Base-by-base conservation (phyloP, 805 yeast species). In the Suhomyces sp. region DNA sequence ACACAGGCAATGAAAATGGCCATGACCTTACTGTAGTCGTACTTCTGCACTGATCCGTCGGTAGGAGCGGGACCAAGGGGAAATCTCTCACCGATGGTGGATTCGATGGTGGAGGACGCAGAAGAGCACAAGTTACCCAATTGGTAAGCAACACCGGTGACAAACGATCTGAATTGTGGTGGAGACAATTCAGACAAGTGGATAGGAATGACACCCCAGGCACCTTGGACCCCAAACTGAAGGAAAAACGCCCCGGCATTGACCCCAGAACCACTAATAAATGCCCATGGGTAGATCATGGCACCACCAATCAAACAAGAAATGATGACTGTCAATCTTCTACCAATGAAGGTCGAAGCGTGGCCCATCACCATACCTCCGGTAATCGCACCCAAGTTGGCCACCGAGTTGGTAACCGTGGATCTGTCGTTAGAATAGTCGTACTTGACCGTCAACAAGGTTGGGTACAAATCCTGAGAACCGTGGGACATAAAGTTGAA, bases 41-140 rank as follows among this genome's bases (percentile, higher is more conserved):
- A 80, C 40, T 59, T 56, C 2, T 56, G 58, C 13, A 46, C 55
- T 1, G 58, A 61, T 13, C 53, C 58, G 41, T 35, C 5, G 12
- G 8, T 68, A 29, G 61, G 69, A 19, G 60, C 59, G n/a, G 42
- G 24, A 17, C 42, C 42, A 15, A 68, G 58, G 9, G 68, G 64
- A 72, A 83, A 84, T 40, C 72, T 57, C 57, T 79, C 81, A 54
- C 88, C 88, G 56, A 85, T 77, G 19, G 83, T 81, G 29, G 85
- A 70, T 68, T 85, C 88, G 57, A 85, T 85, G n/a, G 89, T 85
- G 0, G 87, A 81, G 1, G 86, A 80, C 3, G 88, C 88, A 40
- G 86, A 80, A 1, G 86, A 80, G 22, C 83, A 84, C 62, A 85
- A 73, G 69, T 85, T 85, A 72, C 90, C 90, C 58, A 85, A 71